Evolutionary conservation across 768 basidiomycete genomes (phyloP).

Genomic region (Trametes cinnabarina): DNA sequence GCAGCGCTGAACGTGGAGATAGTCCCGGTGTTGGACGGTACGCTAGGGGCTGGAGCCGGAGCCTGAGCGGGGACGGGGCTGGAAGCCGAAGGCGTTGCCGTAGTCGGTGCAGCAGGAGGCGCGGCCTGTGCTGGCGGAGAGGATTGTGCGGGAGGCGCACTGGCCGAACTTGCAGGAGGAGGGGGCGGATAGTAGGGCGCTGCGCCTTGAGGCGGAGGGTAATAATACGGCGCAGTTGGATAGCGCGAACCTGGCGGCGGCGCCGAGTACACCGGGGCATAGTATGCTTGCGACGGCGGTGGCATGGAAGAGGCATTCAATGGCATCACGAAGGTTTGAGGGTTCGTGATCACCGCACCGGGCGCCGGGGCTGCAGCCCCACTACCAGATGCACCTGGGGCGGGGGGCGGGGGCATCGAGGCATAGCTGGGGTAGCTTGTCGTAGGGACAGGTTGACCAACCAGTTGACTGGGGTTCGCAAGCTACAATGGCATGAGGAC

Average conservation of each 20-base stretch:
- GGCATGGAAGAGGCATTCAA: constrained; percentile 47
- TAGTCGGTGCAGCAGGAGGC: constrained; percentile 20
- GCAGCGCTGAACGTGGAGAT: constrained; percentile 27
- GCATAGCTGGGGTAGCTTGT: constrained; percentile 28
- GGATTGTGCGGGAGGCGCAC: constrained; percentile 24
- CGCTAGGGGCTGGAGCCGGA: constrained; percentile 7
- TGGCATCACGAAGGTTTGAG: constrained; percentile 71
- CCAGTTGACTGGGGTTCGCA: constrained; percentile 69
- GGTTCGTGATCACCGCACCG: constrained; percentile 61
- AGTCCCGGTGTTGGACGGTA: constrained; percentile 19
- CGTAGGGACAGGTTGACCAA: constrained; percentile 53
- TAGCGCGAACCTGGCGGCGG: constrained; percentile 42
- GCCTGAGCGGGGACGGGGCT: constrained; percentile 1
- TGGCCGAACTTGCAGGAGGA: constrained; percentile 1
- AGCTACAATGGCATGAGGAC: constrained; percentile 43
- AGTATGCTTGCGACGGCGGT: constrained; percentile 41
- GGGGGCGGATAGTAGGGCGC: constrained; percentile 25
- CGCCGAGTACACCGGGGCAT: constrained; percentile 37
- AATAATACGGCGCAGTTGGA: constrained; percentile 64
- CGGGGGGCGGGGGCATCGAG: constrained; percentile 30
- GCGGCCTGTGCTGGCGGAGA: constrained; percentile 23
- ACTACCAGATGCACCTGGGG: constrained; percentile 27
- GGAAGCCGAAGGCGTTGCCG: constrained; percentile 25
- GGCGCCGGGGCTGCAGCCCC: constrained; percentile 35
- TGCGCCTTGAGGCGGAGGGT: constrained; percentile 40